phyloP scores from a whole-genome alignment of 2,329 filamentous ascomycete species.

The Rutstroemia sp. region DNA sequence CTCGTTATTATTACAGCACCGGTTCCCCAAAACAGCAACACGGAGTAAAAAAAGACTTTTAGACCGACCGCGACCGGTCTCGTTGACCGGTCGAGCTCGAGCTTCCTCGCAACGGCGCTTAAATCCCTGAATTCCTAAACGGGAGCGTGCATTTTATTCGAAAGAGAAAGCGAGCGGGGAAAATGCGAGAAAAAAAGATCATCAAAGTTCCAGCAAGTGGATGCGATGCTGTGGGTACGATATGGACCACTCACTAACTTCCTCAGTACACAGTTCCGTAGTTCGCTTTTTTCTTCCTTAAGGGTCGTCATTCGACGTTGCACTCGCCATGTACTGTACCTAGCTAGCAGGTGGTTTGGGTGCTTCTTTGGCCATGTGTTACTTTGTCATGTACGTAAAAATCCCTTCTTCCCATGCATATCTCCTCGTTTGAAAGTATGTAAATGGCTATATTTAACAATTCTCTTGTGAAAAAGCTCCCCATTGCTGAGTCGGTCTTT shows the following conservation, averaged over 20 bases:
- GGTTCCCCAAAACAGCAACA: neutral
- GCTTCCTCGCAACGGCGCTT: constrained; percentile 24
- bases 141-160: neutral
- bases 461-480: neutral
- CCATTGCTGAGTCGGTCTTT: neutral
- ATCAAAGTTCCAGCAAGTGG: too few relatives aligned
- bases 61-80: neutral
- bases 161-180: neutral
- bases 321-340: too few relatives aligned
- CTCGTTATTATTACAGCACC: too few relatives aligned
- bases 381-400: neutral
- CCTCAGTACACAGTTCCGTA: too few relatives aligned
- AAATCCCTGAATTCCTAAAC: neutral
- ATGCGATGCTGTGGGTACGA: too few relatives aligned
- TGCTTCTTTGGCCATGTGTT: too few relatives aligned
- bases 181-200: too few relatives aligned
- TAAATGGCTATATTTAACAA: constrained; percentile 9
- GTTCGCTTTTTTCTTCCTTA: too few relatives aligned
- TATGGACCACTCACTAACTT: too few relatives aligned
- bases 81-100: neutral
- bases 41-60: neutral
- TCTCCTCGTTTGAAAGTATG: constrained; percentile 1
- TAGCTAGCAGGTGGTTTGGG: too few relatives aligned
- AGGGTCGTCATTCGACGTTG: too few relatives aligned
- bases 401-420: constrained; percentile 3